phyloP scores from a whole-genome alignment of 1,284 basidiomycete genomes.

The Caloboletus firmus region DNA sequence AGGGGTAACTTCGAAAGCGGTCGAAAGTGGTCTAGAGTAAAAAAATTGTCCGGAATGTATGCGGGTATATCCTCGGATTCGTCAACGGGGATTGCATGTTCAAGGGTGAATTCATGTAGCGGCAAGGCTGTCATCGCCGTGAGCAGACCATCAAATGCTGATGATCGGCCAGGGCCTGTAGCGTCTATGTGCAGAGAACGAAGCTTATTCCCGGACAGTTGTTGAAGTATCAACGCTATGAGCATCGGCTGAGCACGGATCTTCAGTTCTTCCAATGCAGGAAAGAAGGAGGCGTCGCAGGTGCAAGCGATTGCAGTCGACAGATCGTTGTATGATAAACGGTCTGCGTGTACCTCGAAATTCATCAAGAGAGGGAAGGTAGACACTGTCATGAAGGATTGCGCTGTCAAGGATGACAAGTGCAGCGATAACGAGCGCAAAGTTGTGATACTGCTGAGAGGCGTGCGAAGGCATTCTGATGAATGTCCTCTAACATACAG shows the following conservation, averaged over 20 bases:
- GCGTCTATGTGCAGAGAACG: slow-evolving; percentile 44
- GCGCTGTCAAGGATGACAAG: slow-evolving; percentile 43
- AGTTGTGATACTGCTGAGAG: slow-evolving; percentile 39
- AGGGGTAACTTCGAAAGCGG: slow-evolving; percentile 34
- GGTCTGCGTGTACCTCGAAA: slow-evolving; percentile 50
- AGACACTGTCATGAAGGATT: slow-evolving; percentile 44
- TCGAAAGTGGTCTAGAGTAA: slow-evolving; percentile 26
- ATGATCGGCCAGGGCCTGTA: slow-evolving; percentile 28
- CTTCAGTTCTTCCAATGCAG: slow-evolving; percentile 43
- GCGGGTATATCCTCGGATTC: slow-evolving; percentile 20
- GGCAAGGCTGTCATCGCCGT: slow-evolving; percentile 36
- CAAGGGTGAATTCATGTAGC: slow-evolving; percentile 45
- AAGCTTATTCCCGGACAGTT: slow-evolving; percentile 36
- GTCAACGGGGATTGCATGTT: slow-evolving; percentile 41
- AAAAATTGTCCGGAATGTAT: slow-evolving; percentile 8
- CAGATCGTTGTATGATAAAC: slow-evolving; percentile 39
- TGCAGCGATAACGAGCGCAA: slow-evolving; percentile 47
- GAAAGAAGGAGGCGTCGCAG: slow-evolving; percentile 35
- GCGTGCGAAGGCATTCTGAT: slow-evolving; percentile 36
- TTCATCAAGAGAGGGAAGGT: slow-evolving; percentile 44
- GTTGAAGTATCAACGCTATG: slow-evolving; percentile 39
- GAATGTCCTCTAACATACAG: slow-evolving; percentile 50
- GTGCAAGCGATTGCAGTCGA: slow-evolving; percentile 21
- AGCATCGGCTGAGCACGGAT: slow-evolving; percentile 44
- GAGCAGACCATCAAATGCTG: slow-evolving; percentile 43